Evolutionary conservation across 768 basidiomycete genomes (phyloP).

Genomic region (Leccinellum luteum): DNA sequence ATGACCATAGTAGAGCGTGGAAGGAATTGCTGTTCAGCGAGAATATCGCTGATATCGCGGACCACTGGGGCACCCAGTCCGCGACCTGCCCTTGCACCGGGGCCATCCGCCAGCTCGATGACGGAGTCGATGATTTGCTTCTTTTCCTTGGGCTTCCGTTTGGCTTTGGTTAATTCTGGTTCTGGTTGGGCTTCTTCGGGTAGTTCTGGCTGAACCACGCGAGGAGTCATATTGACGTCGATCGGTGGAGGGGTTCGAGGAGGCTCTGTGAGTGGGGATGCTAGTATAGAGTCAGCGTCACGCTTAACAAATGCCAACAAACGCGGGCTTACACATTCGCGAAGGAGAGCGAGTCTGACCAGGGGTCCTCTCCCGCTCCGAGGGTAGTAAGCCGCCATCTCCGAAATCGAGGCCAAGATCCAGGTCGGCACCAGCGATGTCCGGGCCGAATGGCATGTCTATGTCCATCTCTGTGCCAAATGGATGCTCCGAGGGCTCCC

Average conservation of each 20-base stretch:
- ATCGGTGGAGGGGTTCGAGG: constrained; percentile 74
- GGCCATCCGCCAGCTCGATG: constrained; percentile 75
- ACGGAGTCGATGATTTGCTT: constrained; percentile 90
- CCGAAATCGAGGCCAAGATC: constrained; percentile 74
- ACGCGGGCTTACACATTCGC: constrained; percentile 62
- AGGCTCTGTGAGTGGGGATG: constrained; percentile 72
- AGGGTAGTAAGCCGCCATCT: constrained; percentile 43
- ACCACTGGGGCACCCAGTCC: constrained; percentile 56
- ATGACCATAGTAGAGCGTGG: constrained; percentile 83
- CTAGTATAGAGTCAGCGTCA: constrained; percentile 35
- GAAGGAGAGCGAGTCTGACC: constrained; percentile 60
- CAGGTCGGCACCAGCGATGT: constrained; percentile 53
- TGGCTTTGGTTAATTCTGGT: constrained; percentile 33
- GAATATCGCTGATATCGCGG: constrained; percentile 63
- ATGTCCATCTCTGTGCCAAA: constrained; percentile 55
- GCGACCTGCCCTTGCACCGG: constrained; percentile 51
- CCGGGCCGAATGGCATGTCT: constrained; percentile 49
- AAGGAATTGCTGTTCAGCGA: constrained; percentile 80
- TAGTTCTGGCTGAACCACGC: constrained; percentile 40
- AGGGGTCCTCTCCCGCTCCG: constrained; percentile 51
- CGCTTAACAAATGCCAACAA: not conserved
- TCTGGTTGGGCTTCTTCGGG: constrained; percentile 38
- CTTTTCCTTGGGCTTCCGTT: constrained; percentile 66
- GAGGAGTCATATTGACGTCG: constrained; percentile 48
- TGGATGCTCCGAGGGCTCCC: constrained; percentile 64